Evolutionary conservation across 257 asterid species (phyloP), one percentile per base, ranked within the genome.

Genomic region (Nicotiana tomentosiformis): DNA sequence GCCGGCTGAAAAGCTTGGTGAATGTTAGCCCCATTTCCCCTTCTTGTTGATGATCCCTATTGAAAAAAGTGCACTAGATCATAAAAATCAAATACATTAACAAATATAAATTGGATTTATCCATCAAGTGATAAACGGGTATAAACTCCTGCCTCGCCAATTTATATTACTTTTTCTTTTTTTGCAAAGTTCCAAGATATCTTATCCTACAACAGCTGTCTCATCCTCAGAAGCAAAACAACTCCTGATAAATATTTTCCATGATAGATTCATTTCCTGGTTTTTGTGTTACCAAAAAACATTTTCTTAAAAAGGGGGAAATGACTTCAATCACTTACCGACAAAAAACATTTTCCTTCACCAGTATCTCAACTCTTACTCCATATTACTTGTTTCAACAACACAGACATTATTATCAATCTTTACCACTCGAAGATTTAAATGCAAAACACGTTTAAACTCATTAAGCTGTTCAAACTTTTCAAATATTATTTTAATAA

Each of bases 1-100:
- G 78, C 58, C 78, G 58, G 35, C 78, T 70, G 58, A 70, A 70
- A 43, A 70, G 58, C 78, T 70, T 70, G 78, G 78, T 70, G 78
- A 70, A 70, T 70, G 78, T 43, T 32, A 70, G 4, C 33, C 78
- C 58, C 78, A 70, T 70, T 70, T 70, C 12, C 49, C 35, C 78
- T 70, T 20, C 33, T 69, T 37, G 33, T 70, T 43, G n/a, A 49
- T 20, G 78, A 69, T 70, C 78, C 35, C 78, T 39, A 20, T 43
- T 5, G 56, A n/a, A 37, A 39, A 37, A 39, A 37, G 10, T 10
- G 32, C 30, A 68, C 77, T 10, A n/a, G 26, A 18, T 68, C 12
- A 18, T 65, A 16, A 4, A 23, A 26, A 68, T 10, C 23, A 11
- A 69, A 69, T 69, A 37, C 5, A 37, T 69, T 69, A 37, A n/a